These are phyloP conservation scores for Sapria himalayana DNA, from an alignment of 345 rosid genomes.

Conservation along the genomic window DNA sequence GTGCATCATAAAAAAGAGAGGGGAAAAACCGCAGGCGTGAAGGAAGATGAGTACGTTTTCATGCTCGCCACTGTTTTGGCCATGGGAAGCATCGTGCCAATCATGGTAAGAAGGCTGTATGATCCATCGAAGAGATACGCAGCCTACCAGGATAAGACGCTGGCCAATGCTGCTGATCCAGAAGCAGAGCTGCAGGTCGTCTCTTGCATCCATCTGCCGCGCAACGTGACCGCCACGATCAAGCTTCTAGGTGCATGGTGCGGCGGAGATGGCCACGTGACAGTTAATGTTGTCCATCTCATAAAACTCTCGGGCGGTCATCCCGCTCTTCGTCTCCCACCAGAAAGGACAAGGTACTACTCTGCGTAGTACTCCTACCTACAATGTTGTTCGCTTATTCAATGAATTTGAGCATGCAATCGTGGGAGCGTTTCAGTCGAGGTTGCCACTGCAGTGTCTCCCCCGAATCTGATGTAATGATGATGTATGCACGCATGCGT, in stretches of 20 bases:
- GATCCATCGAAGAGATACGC: slow-evolving; percentile 13
- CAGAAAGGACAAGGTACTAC: slow-evolving; percentile 2
- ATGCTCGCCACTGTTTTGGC: not conserved
- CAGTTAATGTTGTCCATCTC: not conserved
- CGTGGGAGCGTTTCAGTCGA: slow-evolving; percentile 3
- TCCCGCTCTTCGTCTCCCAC: slow-evolving; percentile 16
- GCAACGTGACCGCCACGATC: slow-evolving; percentile 13
- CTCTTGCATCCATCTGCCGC: slow-evolving; percentile 21
- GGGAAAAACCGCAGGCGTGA: not conserved
- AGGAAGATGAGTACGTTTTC: not conserved
- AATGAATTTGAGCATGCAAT: slow-evolving; percentile 8
- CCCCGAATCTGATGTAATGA: slow-evolving; percentile 4
- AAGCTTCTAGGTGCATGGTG: slow-evolving; percentile 10
- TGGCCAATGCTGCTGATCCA: not conserved
- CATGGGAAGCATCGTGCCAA: not conserved
- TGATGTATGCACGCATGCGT: slow-evolving; percentile 5
- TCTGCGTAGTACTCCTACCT: slow-evolving; percentile 2
- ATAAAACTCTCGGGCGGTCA: slow-evolving; percentile 8
- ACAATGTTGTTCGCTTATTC: slow-evolving; percentile 12
- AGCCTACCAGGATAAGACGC: slow-evolving; percentile 13
- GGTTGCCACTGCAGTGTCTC: slow-evolving; percentile 13
- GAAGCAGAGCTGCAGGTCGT: slow-evolving; percentile 12
- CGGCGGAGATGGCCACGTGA: not conserved
- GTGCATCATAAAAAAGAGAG: not conserved
- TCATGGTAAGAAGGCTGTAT: slow-evolving; percentile 2